Evolutionary conservation across 805 yeast species (phyloP).

Genomic region (Monosporozyma unispora): DNA sequence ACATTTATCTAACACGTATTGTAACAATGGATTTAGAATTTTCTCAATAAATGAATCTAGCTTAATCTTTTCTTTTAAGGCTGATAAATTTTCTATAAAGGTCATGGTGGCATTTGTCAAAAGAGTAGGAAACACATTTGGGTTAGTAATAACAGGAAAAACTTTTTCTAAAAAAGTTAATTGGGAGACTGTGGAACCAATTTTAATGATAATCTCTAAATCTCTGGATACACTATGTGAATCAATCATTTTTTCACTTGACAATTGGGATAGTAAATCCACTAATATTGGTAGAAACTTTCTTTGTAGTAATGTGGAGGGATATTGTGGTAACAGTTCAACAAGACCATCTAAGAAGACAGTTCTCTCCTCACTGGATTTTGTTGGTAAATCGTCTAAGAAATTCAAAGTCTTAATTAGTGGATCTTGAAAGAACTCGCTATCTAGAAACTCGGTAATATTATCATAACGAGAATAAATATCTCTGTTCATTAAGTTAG

Average conservation of each 20-base stretch:
- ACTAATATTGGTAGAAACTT: constrained; percentile 68
- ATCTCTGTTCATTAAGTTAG: constrained; percentile 46
- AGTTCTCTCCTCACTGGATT: constrained; percentile 54
- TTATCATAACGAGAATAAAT: constrained; percentile 47
- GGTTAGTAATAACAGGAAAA: constrained; percentile 33
- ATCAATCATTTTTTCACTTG: constrained; percentile 32
- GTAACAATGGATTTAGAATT: constrained; percentile 24
- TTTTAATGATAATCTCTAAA: constrained; percentile 47
- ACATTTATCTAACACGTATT: constrained; percentile 18
- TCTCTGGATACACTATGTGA: constrained; percentile 31
- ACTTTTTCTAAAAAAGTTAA: constrained; percentile 69
- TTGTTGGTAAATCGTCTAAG: constrained; percentile 75
- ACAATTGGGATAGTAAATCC: constrained; percentile 36
- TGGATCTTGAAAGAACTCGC: constrained; percentile 74
- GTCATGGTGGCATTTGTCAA: constrained; percentile 26
- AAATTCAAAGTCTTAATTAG: constrained; percentile 71
- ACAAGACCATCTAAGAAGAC: constrained; percentile 60
- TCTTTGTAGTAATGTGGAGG: constrained; percentile 46
- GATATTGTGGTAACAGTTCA: constrained; percentile 46
- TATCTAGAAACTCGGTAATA: constrained; percentile 48
- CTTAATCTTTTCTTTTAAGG: constrained; percentile 41
- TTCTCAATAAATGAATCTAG: constrained; percentile 39
- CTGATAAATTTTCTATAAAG: constrained; percentile 40
- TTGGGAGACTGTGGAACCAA: constrained; percentile 62
- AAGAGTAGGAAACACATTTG: constrained; percentile 15